Percentiles rank a stretch among this genome's conserved stretches.
Evolutionary conservation across 352 stramenopile genomes (phyloP).

Genomic region (Phytophthora fragariaefolia): DNA sequence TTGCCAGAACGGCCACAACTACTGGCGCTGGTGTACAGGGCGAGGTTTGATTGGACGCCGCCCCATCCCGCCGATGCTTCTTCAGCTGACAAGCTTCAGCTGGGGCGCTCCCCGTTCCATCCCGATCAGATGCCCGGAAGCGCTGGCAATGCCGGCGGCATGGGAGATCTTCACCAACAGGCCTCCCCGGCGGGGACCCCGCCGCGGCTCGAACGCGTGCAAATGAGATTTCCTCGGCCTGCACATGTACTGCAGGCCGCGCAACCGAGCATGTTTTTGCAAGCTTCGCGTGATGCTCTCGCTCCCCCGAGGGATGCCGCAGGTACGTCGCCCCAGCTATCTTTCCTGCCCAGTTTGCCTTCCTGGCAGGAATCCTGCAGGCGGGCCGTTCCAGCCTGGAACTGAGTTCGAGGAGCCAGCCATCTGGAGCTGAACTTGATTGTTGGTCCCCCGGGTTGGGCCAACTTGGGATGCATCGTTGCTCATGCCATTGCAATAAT

Average conservation of each 20-base stretch:
- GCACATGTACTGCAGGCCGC: too few species aligned
- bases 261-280: conserved; percentile 18
- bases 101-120: conserved; percentile 21
- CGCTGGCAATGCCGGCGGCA: too few species aligned
- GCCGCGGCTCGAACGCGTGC: conserved; percentile 4
- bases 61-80: conserved; percentile 11
- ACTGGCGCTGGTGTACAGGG: not conserved
- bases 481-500: too few species aligned
- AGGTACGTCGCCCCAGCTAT: conserved; percentile 28
- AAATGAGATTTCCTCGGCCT: conserved; percentile 8
- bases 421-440: conserved; percentile 23
- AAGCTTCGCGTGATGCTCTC: conserved; percentile 15
- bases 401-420: conserved; percentile 1
- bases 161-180: too few species aligned
- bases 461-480: conserved; percentile 31
- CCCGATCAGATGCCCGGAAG: conserved; percentile 22
- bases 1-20: too few species aligned
- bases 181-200: too few species aligned
- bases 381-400: not conserved
- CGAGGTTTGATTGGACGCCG: conserved; percentile 19
- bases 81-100: conserved; percentile 29
- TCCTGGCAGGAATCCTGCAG: not conserved
- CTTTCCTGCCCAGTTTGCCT: conserved; percentile 6
- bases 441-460: conserved; percentile 16
- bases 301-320: conserved; percentile 4